Evolutionary conservation across 306 rosid species (phyloP), one percentile per base, ranked within the genome.

Genomic region (Dryas drummondii): DNA sequence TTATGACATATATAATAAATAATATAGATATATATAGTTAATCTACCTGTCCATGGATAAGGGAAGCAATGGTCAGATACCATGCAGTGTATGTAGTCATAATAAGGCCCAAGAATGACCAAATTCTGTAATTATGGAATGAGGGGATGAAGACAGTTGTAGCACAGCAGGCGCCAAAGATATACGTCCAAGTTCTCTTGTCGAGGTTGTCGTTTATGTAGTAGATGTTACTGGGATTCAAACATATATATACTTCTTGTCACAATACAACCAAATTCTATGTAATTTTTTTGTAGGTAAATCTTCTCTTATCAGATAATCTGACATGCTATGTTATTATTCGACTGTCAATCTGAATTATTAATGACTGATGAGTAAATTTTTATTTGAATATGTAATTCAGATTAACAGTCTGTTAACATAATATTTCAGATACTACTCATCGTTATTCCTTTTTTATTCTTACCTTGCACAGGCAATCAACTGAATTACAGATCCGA

Each of bases 101-200:
- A 1, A 91, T 67, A 49, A 94, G 93, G 48, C 98, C 98, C 75
- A 91, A 85, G 76, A 94, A 94, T 15, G 98, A 94, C 98, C 97
- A 90, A 48, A 94, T 90, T 85, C 98, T 91, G 82, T 94, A 91
- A 75, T 91, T 94, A 80, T 91, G 98, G 88, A 94, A 94, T 44
- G 98, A 94, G 50, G 98, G 98, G 57, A 94, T 85, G 87, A 94
- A 94, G 16, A 94, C 97, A 71, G 97, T 94, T 72, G 97, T 94
- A 13, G 97, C 98, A 73, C 98, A 94, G 77, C 98, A 94, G 47
- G 97, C 98, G 17, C 98, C 97, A 88, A 94, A 94, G 64, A 94
- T 90, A 65, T 90, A 94, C 11, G 98, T 94, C 98, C 98, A 94
- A 77, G 97, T 94, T 82, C 98, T 94, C 91, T 94, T 94, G 94